These are phyloP conservation scores for Sequoia sempervirens DNA, from an alignment of 75 land plant genomes.

Conservation along the genomic window DNA sequence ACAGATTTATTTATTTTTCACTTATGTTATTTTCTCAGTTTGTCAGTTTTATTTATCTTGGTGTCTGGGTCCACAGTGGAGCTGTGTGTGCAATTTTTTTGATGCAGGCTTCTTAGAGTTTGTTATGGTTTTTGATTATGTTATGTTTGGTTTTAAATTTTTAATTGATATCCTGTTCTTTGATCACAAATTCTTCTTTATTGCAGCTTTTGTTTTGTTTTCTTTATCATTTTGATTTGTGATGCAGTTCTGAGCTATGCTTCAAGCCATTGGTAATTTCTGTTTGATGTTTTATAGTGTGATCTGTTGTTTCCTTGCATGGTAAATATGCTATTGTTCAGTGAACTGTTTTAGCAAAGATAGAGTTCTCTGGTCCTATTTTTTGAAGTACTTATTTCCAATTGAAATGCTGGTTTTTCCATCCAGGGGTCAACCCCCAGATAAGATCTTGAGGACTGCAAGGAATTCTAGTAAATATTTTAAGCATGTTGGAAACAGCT, in stretches of 20 bases:
- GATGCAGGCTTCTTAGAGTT: not conserved
- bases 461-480: slow-evolving; percentile 79
- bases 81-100: not conserved
- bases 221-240: not conserved
- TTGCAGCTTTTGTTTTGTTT: slow-evolving; percentile 1
- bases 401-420: not conserved
- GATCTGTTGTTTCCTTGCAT: not conserved
- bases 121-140: not conserved
- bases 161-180: not conserved
- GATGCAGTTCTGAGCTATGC: not conserved
- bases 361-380: not conserved
- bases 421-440: slow-evolving; percentile 81
- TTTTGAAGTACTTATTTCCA: not conserved
- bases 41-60: not conserved
- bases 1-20: not conserved
- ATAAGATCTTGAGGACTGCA: slow-evolving; percentile 64
- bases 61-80: not conserved
- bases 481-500: slow-evolving; percentile 50
- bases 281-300: not conserved
- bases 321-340: not conserved
- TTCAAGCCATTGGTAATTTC: not conserved
- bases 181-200: not conserved
- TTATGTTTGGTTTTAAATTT: not conserved
- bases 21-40: not conserved
- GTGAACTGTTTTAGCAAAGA: not conserved